Evolutionary conservation across 169 alveolate species (phyloP), one percentile per base, ranked within the genome.

Genomic region (Ichthyophthirius multifiliis): DNA sequence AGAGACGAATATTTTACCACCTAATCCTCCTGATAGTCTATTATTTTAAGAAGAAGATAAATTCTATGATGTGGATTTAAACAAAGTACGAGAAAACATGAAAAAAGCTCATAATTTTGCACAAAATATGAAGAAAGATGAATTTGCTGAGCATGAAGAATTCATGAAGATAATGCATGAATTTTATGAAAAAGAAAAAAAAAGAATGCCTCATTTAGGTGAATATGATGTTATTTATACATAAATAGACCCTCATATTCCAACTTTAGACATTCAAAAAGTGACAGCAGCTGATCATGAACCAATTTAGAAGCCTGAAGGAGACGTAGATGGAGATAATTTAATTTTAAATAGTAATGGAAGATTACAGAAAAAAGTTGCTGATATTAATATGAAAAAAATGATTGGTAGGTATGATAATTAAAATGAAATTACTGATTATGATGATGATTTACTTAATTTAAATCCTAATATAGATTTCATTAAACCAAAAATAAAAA

Each of bases 261-360:
- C 47, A 31, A 62, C 64, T 15, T 41, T 55, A 34, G 75, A 81
- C 43, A 43, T 81, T 10, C 35, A 73, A 3, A 67, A 76, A 48
- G 37, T 64, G 71, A 15, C 39, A 13, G 82, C 27, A 47, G 43
- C 35, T 39, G 86, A 67, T 30, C 62, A 43, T 15, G 82, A 74
- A 5, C 85, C 85, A 0, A 73, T 81, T 13, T 46, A 46, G 30
- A 81, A 81, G 43, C 82, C 82, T 27, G 86, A 81, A 44, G 82
- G 82, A 32, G 80, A 74, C 46, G 20, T 71, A 3, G 86, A 81
- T 71, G 86, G 86, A 10, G 86, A 81, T 73, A 81, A 81, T 67
- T n/a, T 81, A 5, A 35, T 81, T 15, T 63, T 81, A 35, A 48
- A 81, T 6, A 55, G 31, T 81, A 47, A 63, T 13, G 74, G 55